Evolutionary conservation across 306 rosid species (phyloP), one percentile per base, ranked within the genome.

Genomic region (Arachis hypogaea): DNA sequence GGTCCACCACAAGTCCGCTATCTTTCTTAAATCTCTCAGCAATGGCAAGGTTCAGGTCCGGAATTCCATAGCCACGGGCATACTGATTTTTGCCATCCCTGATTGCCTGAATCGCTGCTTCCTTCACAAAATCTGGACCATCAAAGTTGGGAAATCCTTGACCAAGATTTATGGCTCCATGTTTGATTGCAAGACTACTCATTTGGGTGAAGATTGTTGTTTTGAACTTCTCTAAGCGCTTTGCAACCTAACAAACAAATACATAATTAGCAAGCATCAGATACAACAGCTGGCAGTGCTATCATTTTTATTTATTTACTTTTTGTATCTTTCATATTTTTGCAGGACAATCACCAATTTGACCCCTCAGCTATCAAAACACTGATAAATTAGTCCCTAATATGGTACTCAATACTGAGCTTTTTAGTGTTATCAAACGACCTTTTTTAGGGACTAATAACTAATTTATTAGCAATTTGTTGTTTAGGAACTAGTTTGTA

Each of bases 101-200:
- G 43, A 93, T 83, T 58, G 93, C 97, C 71, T 86, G 96, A 69
- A 93, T 85, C 29, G 98, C 98, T 2, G 98, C 97, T 89, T 93
- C 97, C 92, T 91, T 93, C 11, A 90, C 92, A 79, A 93, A 93
- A 6, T 93, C 92, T 0, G 97, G 98, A 66, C 98, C 98, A 38
- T 93, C 98, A 66, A 91, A 93, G 77, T 93, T 93, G 46, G 98
- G 98, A 70, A 93, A 93, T 64, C 98, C 98, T 79, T 90, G 98
- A 47, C 97, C 98, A 12, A 93, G 97, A 82, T 93, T 90, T 77
- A 93, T 87, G 68, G 96, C 98, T 65, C 92, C 92, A 50, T 93
- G 90, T 82, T 88, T 86, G 78, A 80, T 59, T 22, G 97, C 99
- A 10, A 94, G 91, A 78, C 63, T 88, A 67, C 96, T 94, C 95